Evolutionary conservation across 371 early-diverging fungal species (phyloP), one percentile per base, ranked within the genome.

Genomic region (Zopfochytrium polystomum): DNA sequence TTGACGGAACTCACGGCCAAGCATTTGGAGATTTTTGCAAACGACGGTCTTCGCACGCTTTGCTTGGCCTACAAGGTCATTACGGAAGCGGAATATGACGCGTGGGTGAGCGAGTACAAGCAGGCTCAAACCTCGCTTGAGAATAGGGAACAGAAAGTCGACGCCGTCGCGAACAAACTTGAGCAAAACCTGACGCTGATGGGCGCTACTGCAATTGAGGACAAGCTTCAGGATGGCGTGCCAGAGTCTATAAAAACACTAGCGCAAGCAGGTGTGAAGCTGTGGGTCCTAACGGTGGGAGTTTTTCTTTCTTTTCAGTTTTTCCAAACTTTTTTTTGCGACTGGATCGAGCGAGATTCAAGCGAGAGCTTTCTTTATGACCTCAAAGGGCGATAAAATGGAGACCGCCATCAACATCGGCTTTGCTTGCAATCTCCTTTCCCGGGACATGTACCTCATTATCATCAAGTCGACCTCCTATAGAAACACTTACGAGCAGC

Each of bases 251-350:
- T 99, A 52, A 82, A 85, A 52, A 81, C 83, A 34, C 80, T 96
- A 29, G 79, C 91, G 5, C 80, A 80, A 18, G 95, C 96, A 0
- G 97, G 96, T n/a, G 91, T 99, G 35, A 90, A 88, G 67, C 85
- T 96, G 31, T 99, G 99, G 99, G 98, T 99, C 42, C 70, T 99
- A 59, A 99, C 99, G 22, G 99, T n/a, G 98, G 98, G 75, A 67
- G 67, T n/a, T n/a, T n/a, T n/a, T n/a, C n/a, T n/a, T n/a, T n/a
- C n/a, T n/a, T n/a, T n/a, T n/a, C n/a, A n/a, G n/a, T n/a, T n/a
- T n/a, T n/a, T n/a, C n/a, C n/a, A n/a, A n/a, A n/a, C n/a, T n/a
- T n/a, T n/a, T n/a, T n/a, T n/a, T n/a, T n/a, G n/a, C n/a, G n/a
- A n/a, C n/a, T n/a, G n/a, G n/a, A n/a, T n/a, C n/a, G n/a, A n/a